Base-by-base conservation (phyloP, 2,329 filamentous ascomycete species). In the Dactylonectria estremocensis region DNA sequence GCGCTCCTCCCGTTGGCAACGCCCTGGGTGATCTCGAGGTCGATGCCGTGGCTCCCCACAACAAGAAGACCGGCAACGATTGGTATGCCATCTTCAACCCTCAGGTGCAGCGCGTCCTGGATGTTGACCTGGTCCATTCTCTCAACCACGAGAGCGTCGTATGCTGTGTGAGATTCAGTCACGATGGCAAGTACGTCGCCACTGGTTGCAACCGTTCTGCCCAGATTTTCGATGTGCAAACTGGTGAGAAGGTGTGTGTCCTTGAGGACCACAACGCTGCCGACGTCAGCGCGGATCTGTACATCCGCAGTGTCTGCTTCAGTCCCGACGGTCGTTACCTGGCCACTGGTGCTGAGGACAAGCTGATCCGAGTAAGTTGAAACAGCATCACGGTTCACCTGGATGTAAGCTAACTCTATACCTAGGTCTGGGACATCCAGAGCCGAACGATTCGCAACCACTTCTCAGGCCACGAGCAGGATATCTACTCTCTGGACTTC, bases 21-120 rank as follows among this genome's bases (percentile, higher is more conserved):
- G 89, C 92, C 60, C 87, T 98, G 31, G 93, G 93, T 58, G 95
- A 98, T 72, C 88, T 98, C 67, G 94, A 97, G 74, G 90, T 93
- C 7, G 95, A 98, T 68, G 90, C 94, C 68, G 87, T 98, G 46
- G 94, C 95, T 33, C 89, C 92, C 2, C 91, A 95, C 74, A 90
- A 95, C 71, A 98, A 98, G 88, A 95, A 95, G 79, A 93, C 94
- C 64, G 93, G 94, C 33, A 86, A 89, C 50, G 96, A 98, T 80
- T 99, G 96, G 96, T 97, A 97, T 79, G 95, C 94, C 50, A 93
- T 98, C 72, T 99, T 98, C 88, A 98, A 99, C 83, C 95, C 95
- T 50, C 90, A 92, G 65, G 93, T 98, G 43, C 94, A 93, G 69
- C 94, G 96, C 66, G 90, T 95, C 58, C 86, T 99, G 58, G 96